phyloP scores from a whole-genome alignment of 306 rosid species.

The Delonix regia region DNA sequence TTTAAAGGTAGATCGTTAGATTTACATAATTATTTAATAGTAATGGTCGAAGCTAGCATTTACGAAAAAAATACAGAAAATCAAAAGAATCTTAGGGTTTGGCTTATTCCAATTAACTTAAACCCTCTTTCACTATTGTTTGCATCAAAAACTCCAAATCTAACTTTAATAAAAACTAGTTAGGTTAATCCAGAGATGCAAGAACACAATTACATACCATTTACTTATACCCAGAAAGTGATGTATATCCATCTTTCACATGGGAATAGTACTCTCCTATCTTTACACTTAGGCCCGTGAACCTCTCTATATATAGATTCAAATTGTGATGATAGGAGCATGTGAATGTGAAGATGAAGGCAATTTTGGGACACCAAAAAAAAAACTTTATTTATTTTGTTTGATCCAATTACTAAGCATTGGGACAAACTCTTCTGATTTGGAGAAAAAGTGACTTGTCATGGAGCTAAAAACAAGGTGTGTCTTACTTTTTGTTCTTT shows the following conservation, averaged over 20 bases:
- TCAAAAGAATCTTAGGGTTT: too few species aligned
- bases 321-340: slow-evolving; percentile 34
- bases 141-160: slow-evolving; percentile 15
- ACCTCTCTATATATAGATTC: slow-evolving; percentile 32
- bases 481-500: slow-evolving; percentile 37
- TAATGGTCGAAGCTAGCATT: too few species aligned
- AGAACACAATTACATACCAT: background rate
- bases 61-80: too few species aligned
- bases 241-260: slow-evolving; percentile 27
- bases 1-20: too few species aligned
- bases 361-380: slow-evolving; percentile 28
- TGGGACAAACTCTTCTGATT: slow-evolving; percentile 15
- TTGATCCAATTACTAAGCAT: slow-evolving; percentile 19
- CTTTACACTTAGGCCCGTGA: slow-evolving; percentile 41
- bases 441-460: slow-evolving; percentile 27
- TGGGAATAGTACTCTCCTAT: slow-evolving; percentile 38
- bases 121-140: background rate
- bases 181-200: background rate
- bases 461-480: slow-evolving; percentile 26
- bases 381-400: slow-evolving; percentile 7
- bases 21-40: too few species aligned
- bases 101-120: background rate
- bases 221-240: background rate
- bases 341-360: slow-evolving; percentile 18
- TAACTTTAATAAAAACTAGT: slow-evolving; percentile 5